phyloP scores from a whole-genome alignment of 495 filamentous ascomycete genomes.

The Cercophora newfieldiana region DNA sequence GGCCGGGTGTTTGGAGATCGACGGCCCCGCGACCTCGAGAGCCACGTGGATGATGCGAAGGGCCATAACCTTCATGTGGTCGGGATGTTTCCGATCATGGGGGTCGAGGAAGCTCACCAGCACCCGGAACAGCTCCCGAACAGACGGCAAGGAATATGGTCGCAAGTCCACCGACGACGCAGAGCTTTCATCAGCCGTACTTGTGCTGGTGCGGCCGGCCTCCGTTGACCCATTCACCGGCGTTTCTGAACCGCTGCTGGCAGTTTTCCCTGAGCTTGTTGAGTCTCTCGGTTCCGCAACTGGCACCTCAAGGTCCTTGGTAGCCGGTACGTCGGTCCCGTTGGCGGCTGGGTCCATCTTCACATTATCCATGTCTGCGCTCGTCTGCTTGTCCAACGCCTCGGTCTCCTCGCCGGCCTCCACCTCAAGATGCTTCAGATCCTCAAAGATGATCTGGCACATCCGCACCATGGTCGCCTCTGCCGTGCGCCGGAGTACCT shows the following conservation, averaged over 20 bases:
- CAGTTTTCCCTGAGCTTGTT: constrained; percentile 42
- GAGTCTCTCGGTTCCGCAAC: constrained; percentile 48
- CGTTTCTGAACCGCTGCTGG: constrained; percentile 28
- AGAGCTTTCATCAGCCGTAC: constrained; percentile 37
- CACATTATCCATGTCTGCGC: constrained; percentile 68
- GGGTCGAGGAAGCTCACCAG: constrained; percentile 94
- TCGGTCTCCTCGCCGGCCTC: constrained; percentile 62
- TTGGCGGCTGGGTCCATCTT: constrained; percentile 91
- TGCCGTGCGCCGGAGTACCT: constrained; percentile 84
- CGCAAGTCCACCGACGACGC: constrained; percentile 60
- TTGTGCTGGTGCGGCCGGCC: constrained; percentile 33
- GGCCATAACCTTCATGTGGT: constrained; percentile 96
- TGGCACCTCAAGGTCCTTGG: constrained; percentile 37
- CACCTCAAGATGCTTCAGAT: constrained; percentile 81
- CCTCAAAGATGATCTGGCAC: constrained; percentile 96
- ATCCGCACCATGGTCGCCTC: constrained; percentile 98
- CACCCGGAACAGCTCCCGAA: constrained; percentile 89
- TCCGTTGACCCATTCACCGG: constrained; percentile 19
- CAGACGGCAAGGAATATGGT: constrained; percentile 91
- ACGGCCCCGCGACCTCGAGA: constrained; percentile 92
- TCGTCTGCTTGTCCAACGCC: constrained; percentile 59
- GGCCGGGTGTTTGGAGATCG: constrained; percentile 90
- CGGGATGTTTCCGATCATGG: constrained; percentile 85
- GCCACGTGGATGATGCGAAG: constrained; percentile 96
- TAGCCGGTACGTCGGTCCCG: constrained; percentile 53